Conservation (phyloP, 2,329 filamentous ascomycete species). For the Xenoacremonium recifei region DNA sequence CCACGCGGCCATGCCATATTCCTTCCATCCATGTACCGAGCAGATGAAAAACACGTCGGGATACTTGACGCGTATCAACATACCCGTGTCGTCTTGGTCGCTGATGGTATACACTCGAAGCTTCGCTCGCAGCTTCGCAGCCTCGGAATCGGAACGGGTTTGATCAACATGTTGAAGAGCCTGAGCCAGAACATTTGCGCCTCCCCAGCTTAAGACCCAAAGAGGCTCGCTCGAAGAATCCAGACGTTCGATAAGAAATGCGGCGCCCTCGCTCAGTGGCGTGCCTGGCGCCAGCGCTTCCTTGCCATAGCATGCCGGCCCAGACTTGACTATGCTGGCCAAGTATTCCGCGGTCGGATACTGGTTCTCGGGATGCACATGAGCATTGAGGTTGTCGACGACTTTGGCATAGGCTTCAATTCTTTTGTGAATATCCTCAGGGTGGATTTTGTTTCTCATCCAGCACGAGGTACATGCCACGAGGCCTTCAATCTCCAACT, state of each 20-base stretch:
- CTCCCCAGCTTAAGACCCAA: slow-evolving; percentile 53
- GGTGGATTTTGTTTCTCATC: slow-evolving; percentile 36
- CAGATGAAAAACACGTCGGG: slow-evolving; percentile 55
- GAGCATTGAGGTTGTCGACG: slow-evolving; percentile 44
- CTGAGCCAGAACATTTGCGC: slow-evolving; percentile 50
- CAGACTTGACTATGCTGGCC: slow-evolving; percentile 31
- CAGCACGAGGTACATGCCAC: slow-evolving; percentile 45
- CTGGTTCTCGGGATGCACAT: slow-evolving; percentile 40
- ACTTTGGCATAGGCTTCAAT: slow-evolving; percentile 42
- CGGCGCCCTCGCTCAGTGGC: slow-evolving; percentile 33
- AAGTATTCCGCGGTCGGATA: slow-evolving; percentile 39
- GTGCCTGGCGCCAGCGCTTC: slow-evolving; percentile 6
- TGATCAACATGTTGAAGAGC: slow-evolving; percentile 38
- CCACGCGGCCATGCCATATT: slow-evolving; percentile 54
- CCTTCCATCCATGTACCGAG: slow-evolving; percentile 53
- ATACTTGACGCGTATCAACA: slow-evolving; percentile 53
- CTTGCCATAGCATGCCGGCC: slow-evolving; percentile 25
- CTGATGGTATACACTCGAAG: slow-evolving; percentile 55
- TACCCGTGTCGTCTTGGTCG: slow-evolving; percentile 56
- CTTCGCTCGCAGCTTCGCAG: slow-evolving; percentile 35
- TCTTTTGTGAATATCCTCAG: slow-evolving; percentile 32
- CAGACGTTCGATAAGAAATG: slow-evolving; percentile 36
- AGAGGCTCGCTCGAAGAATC: slow-evolving; percentile 34
- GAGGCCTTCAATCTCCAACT: slow-evolving; percentile 42
- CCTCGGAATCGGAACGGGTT: slow-evolving; percentile 24